Conservation (phyloP, 345 rosid genomes). For the Pugionium cornutum region DNA sequence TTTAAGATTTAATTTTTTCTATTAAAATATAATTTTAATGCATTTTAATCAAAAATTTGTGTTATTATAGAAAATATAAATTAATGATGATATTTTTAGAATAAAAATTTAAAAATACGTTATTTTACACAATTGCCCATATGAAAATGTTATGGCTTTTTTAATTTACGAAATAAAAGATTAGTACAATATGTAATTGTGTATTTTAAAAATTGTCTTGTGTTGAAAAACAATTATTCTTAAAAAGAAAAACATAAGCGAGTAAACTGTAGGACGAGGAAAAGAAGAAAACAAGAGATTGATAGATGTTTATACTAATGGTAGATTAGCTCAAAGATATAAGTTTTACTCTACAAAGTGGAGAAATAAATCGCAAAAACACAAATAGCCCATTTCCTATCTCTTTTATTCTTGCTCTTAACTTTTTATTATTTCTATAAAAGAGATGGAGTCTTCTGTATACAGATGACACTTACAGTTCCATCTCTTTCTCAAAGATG, state of each 20-base stretch:
- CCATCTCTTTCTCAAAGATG: constrained; percentile 40
- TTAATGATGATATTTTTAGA: too few relatives aligned
- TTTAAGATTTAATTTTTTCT: too few relatives aligned
- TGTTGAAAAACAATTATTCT: not conserved
- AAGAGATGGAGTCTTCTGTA: not conserved
- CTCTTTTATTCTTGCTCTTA: constrained; percentile 14
- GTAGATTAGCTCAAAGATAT: constrained; percentile 14
- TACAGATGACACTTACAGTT: constrained; percentile 19
- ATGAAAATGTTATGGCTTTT: too few relatives aligned
- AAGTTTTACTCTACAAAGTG: not conserved
- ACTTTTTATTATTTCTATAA: not conserved
- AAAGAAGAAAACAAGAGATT: not conserved
- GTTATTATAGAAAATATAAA: too few relatives aligned
- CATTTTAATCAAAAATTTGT: too few relatives aligned
- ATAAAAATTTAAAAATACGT: too few relatives aligned
- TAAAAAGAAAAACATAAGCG: not conserved
- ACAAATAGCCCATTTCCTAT: constrained; percentile 9
- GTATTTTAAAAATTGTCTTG: too few relatives aligned
- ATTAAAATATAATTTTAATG: too few relatives aligned
- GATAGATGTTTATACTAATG: not conserved
- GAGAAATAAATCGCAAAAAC: not conserved
- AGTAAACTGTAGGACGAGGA: constrained; percentile 8
- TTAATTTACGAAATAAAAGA: too few relatives aligned
- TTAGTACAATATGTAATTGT: too few relatives aligned
- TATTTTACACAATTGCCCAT: too few relatives aligned